Evolutionary conservation across 352 stramenopile genomes (phyloP).

Genomic region (Phytopythium vexans): DNA sequence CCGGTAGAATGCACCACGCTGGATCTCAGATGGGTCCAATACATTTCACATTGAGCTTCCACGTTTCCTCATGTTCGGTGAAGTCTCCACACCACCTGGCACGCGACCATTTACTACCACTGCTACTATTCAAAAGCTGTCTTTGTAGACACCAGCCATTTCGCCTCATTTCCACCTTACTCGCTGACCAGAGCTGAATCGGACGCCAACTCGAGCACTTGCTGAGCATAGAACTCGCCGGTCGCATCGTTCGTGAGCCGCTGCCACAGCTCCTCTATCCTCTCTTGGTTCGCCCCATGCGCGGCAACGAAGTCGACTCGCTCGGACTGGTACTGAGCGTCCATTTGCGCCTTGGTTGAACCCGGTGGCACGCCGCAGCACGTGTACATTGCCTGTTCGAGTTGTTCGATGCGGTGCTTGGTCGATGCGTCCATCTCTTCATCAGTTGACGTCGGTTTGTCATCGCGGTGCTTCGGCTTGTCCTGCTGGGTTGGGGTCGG

Average conservation of each 20-base stretch:
- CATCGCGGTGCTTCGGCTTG: neutral
- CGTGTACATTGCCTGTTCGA: constrained; percentile 21
- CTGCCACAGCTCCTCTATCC: constrained; percentile 1
- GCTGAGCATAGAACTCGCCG: constrained; percentile 3
- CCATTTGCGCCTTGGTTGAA: constrained; percentile 13
- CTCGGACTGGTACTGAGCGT: constrained; percentile 26
- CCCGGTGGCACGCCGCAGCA: constrained; percentile 22
- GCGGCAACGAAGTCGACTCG: constrained; percentile 19
- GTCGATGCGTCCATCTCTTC: constrained; percentile 17
- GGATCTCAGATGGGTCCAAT: no score
- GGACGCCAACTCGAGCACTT: neutral
- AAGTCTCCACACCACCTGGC: no score
- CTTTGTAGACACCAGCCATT: no score
- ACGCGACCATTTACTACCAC: no score
- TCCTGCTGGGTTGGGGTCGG: neutral
- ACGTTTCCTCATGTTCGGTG: no score
- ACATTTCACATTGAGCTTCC: no score
- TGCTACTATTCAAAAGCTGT: no score
- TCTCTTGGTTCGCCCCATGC: neutral
- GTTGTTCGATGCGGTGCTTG: constrained; percentile 9
- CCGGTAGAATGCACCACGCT: no score
- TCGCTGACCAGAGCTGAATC: no score
- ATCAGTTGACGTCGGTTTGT: neutral
- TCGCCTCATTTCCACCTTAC: no score
- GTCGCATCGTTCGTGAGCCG: neutral